Percentiles rank a stretch among this genome's conserved stretches.
These are phyloP conservation scores for Baudoinia panamericana DNA, from an alignment of 495 filamentous ascomycete species.

Conservation along the genomic window DNA sequence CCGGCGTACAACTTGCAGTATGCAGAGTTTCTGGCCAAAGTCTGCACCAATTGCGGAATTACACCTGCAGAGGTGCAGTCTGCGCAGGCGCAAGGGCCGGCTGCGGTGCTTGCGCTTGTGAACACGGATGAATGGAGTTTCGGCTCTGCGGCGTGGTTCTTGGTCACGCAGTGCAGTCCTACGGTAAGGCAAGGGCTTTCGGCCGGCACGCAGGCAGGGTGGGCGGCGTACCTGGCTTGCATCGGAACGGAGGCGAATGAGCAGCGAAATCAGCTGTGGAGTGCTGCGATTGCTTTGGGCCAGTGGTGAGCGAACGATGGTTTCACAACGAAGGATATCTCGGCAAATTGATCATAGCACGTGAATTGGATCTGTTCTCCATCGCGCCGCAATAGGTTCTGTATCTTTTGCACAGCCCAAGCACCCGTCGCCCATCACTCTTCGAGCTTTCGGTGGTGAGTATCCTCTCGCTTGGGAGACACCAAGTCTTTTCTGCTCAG, in stretches of 20 bases:
- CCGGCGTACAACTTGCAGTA: slow-evolving; percentile 48
- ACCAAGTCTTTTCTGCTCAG: too few species aligned
- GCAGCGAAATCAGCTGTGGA: slow-evolving; percentile 46
- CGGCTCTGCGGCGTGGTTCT: slow-evolving; percentile 62
- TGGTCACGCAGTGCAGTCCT: slow-evolving; percentile 47
- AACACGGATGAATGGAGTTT: slow-evolving; percentile 51
- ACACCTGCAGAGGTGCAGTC: slow-evolving; percentile 4
- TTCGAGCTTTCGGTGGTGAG: too few species aligned
- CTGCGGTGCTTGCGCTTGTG: slow-evolving; percentile 46
- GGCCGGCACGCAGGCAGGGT: slow-evolving; percentile 42
- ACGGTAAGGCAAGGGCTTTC: slow-evolving; percentile 37
- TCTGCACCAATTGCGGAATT: slow-evolving; percentile 14
- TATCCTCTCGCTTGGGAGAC: too few species aligned
- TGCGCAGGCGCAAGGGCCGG: slow-evolving; percentile 26
- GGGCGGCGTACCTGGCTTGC: slow-evolving; percentile 51
- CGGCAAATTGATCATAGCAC: too few species aligned
- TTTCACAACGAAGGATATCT: too few species aligned
- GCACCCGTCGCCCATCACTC: too few species aligned
- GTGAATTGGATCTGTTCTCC: too few species aligned
- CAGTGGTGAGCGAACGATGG: slow-evolving; percentile 12
- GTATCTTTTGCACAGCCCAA: too few species aligned
- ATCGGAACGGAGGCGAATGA: slow-evolving; percentile 41
- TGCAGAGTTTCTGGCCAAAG: slow-evolving; percentile 28
- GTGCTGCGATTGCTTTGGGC: slow-evolving; percentile 13
- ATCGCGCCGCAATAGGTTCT: too few species aligned